Evolutionary conservation across 768 basidiomycete species (phyloP), one percentile per base, ranked within the genome.

Genomic region (Pulveroboletus sp.): DNA sequence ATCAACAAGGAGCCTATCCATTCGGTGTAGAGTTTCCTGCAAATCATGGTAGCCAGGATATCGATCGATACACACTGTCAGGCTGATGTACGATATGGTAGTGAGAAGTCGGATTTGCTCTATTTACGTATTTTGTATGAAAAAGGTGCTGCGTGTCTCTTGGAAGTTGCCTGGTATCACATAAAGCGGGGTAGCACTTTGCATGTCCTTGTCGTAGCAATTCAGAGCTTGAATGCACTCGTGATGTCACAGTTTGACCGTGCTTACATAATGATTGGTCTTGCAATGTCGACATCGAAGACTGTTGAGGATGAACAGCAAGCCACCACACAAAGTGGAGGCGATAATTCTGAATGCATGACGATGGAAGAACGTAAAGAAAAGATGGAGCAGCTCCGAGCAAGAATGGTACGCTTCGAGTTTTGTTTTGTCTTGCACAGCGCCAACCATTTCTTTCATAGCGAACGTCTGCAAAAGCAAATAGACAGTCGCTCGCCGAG

Each of bases 401-500:
- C 80, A 65, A 84, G 81, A 62, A 90, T 93, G 81, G 94, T 93
- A 44, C 27, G 54, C 39, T 41, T 24, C n/a, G 24, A 45, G 9
- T 14, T 32, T 50, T 20, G 6, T 10, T n/a, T 32, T n/a, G 10
- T 5, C 49, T 17, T 2, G 11, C 21, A 24, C 23, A 25, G 5
- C 3, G 5, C 13, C 47, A 35, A 40, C 37, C 21, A 7, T 31
- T 4, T 8, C 36, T 17, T 50, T 42, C 33, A n/a, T 44, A 94
- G 93, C 84, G 79, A 43, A 77, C 80, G 25, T 90, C 92, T 2
- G 73, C 88, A 1, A 81, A 77, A 60, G 91, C 85, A 4, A 99
- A 99, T 67, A 83, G 94, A 12, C 79, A 81, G 29, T 88, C 93
- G 2, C 73, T 98, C 14, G 75, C 97, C 14, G 85, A 91, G 53